These are phyloP conservation scores for Coleophoma crateriformis DNA, from an alignment of 2,329 filamentous ascomycete genomes.

Conservation along the genomic window DNA sequence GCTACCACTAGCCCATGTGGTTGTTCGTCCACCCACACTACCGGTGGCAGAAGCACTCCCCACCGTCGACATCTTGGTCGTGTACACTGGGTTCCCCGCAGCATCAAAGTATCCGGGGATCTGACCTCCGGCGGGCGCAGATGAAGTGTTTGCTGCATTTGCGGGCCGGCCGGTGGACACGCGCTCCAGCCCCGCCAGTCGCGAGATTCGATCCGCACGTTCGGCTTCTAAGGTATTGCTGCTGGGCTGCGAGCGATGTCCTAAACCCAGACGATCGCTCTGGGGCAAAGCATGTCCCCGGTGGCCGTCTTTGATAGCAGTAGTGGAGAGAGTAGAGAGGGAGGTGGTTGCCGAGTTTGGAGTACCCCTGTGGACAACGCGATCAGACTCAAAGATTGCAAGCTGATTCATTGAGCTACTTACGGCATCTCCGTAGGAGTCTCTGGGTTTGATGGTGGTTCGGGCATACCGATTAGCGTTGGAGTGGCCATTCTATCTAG, in stretches of 20 bases:
- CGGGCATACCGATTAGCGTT: slow-evolving; percentile 78
- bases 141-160: slow-evolving; percentile 26
- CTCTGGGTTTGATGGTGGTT: slow-evolving; percentile 73
- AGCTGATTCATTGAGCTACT: slow-evolving; percentile 30
- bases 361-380: slow-evolving; percentile 59
- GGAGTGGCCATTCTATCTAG: slow-evolving; percentile 13
- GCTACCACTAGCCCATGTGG: slow-evolving; percentile 60
- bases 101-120: slow-evolving; percentile 76
- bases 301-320: slow-evolving; percentile 94
- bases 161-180: slow-evolving; percentile 65
- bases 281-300: slow-evolving; percentile 69
- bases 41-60: slow-evolving; percentile 86
- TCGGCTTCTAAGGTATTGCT: slow-evolving; percentile 81
- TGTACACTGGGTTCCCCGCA: slow-evolving; percentile 58
- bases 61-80: slow-evolving; percentile 81
- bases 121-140: slow-evolving; percentile 21
- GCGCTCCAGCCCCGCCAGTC: slow-evolving; percentile 84
- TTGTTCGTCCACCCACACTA: slow-evolving; percentile 60
- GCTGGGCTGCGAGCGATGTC: slow-evolving; percentile 54
- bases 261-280: slow-evolving; percentile 39
- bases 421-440: slow-evolving; percentile 90
- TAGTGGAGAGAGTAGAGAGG: slow-evolving; percentile 85
- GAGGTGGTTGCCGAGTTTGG: slow-evolving; percentile 91
- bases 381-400: slow-evolving; percentile 7
- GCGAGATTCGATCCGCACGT: slow-evolving; percentile 90